These are phyloP conservation scores for Tremellales sp. DNA, from an alignment of 1,284 basidiomycete genomes.

Conservation along the genomic window DNA sequence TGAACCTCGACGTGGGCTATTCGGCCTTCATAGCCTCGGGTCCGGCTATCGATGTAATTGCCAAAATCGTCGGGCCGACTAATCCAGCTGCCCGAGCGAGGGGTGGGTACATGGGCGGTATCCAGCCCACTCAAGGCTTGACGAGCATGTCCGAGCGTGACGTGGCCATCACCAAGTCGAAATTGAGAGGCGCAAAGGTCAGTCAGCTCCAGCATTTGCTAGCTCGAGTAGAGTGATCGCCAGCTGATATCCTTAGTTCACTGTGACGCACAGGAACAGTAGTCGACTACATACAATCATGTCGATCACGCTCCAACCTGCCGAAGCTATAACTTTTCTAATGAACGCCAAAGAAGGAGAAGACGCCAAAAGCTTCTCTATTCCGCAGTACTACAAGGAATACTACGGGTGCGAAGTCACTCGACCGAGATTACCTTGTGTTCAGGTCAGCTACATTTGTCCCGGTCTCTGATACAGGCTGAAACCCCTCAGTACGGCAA, in stretches of 20 bases:
- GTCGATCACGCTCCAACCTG: constrained; percentile 28
- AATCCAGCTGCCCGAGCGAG: constrained; percentile 7
- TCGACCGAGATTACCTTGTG: constrained; percentile 39
- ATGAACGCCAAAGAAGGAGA: constrained; percentile 31
- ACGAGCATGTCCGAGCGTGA: constrained; percentile 13
- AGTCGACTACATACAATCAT: constrained; percentile 33
- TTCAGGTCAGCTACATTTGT: constrained; percentile 27
- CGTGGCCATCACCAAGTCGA: constrained; percentile 27
- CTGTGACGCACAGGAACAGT: constrained; percentile 35
- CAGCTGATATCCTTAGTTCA: constrained; percentile 20
- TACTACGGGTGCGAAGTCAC: constrained; percentile 27
- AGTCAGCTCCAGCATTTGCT: not conserved
- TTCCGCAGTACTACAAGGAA: constrained; percentile 43
- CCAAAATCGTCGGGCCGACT: constrained; percentile 23
- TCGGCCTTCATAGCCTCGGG: constrained; percentile 44
- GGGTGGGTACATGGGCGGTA: constrained; percentile 10
- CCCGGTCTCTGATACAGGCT: not conserved
- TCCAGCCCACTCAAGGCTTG: constrained; percentile 8
- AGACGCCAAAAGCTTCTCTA: constrained; percentile 19
- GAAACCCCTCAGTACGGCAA: constrained; percentile 29
- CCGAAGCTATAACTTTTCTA: constrained; percentile 31
- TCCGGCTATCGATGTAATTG: constrained; percentile 38
- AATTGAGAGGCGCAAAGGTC: constrained; percentile 34
- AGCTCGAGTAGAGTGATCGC: not conserved
- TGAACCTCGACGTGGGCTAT: constrained; percentile 42